Evolutionary conservation across 371 early-diverging fungal species (phyloP), one percentile per base, ranked within the genome.

Genomic region (Circinella minor): DNA sequence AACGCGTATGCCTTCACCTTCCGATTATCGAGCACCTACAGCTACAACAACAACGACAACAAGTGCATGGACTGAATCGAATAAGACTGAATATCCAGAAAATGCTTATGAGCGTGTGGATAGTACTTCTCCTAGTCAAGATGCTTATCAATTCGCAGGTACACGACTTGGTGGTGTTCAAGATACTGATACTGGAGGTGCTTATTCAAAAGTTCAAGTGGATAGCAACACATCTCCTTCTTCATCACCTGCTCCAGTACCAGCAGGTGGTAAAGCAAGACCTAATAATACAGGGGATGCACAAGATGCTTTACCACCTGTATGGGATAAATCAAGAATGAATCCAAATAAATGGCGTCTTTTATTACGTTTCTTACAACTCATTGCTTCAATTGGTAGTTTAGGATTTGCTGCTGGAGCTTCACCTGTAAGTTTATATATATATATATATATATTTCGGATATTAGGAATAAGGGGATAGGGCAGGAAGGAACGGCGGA

Each of bases 391-490:
- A 38, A 65, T 85, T 61, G 86, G 86, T 15, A 76, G 77, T 55
- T 66, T 85, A 37, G 86, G 86, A 4, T 85, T 85, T 76, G 80
- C 81, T 38, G 86, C 81, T 4, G 83, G 86, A 43, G 86, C 86
- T 4, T 77, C 79, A 3, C 82, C 86, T 1, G 86, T 85, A 80
- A 82, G 77, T 65, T 11, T 47, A 47, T 15, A 11, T 51, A 38
- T 9, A 20, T 47, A 47, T 15, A 11, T 51, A 38, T 9, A 20
- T 27, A 13, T 39, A 10, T 34, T 13, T 55, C 39, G 39, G 13
- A 57, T 55, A 20, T 20, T 37, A 55, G 57, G n/a, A 3, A 6
- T n/a, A 43, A 43, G 43, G 43, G 3, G 43, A 43, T 6, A 43
- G 43, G 11, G 43, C 4, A 36, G 13, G 64, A 20, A 34, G 14